phyloP scores from a whole-genome alignment of 192 early-diverging fungal genomes.

The Podila horticola region DNA sequence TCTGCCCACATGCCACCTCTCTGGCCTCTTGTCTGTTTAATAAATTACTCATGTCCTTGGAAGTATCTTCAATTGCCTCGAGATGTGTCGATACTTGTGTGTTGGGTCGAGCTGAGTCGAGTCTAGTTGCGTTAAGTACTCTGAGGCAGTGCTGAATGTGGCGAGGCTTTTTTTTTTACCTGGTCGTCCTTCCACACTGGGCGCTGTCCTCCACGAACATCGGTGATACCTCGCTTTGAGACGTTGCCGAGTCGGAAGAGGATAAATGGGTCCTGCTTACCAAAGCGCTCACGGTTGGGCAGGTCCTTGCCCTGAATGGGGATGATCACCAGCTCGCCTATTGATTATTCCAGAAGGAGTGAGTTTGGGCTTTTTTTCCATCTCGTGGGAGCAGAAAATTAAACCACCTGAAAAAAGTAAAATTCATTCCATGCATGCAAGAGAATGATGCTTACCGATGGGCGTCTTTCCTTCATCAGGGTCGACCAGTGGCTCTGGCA shows the following conservation, averaged over 20 bases:
- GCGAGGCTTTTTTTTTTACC: conserved; percentile 30
- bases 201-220: conserved; percentile 64
- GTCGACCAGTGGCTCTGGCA: conserved; percentile 48
- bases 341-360: not conserved
- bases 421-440: too few species aligned
- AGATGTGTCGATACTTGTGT: not conserved
- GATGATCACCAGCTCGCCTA: conserved; percentile 48
- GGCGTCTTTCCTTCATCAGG: conserved; percentile 50
- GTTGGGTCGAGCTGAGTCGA: not conserved
- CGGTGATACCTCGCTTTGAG: conserved; percentile 59
- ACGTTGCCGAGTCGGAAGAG: conserved; percentile 60
- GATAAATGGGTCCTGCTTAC: conserved; percentile 68
- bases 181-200: conserved; percentile 67
- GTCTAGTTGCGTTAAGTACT: not conserved
- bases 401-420: too few species aligned
- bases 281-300: conserved; percentile 50
- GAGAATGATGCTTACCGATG: conserved; percentile 30
- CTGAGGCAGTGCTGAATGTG: not conserved
- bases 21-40: conserved; percentile 6
- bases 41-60: not conserved
- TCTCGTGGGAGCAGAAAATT: too few species aligned
- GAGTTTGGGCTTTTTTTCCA: not conserved
- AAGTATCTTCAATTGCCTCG: not conserved
- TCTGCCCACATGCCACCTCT: not conserved
- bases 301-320: conserved; percentile 51